phyloP scores from a whole-genome alignment of 768 basidiomycete species.

The Pleurotus tuoliensis region DNA sequence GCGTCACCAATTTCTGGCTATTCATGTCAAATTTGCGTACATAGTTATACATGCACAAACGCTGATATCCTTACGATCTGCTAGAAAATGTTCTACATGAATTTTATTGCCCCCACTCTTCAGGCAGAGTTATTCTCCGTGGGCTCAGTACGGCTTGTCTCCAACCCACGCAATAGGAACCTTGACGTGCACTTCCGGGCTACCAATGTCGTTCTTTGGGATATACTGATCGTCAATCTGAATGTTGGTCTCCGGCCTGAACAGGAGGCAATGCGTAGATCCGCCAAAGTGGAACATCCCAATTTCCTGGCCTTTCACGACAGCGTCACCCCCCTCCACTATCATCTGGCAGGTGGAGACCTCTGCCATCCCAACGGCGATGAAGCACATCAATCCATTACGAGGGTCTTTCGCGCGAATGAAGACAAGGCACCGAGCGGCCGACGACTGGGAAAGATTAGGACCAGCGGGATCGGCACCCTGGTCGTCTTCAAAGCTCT shows the following conservation, averaged over 20 bases:
- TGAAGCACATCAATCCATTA: slow-evolving; percentile 56
- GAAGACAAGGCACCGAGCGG: slow-evolving; percentile 50
- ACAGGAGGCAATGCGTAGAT: slow-evolving; percentile 45
- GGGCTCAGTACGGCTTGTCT: not conserved
- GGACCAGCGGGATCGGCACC: slow-evolving; percentile 11
- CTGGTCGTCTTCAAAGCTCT: not conserved
- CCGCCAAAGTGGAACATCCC: slow-evolving; percentile 68
- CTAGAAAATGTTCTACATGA: too few relatives aligned
- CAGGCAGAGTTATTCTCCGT: too few relatives aligned
- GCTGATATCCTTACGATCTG: too few relatives aligned
- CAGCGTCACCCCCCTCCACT: slow-evolving; percentile 38
- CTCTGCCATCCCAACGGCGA: slow-evolving; percentile 59
- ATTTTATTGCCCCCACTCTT: too few relatives aligned
- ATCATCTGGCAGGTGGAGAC: slow-evolving; percentile 55
- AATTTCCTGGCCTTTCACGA: slow-evolving; percentile 52
- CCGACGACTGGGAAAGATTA: slow-evolving; percentile 35
- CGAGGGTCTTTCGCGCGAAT: slow-evolving; percentile 48
- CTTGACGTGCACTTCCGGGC: not conserved
- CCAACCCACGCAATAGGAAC: not conserved
- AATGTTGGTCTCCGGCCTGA: slow-evolving; percentile 25
- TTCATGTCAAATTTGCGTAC: too few relatives aligned
- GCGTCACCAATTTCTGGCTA: too few relatives aligned
- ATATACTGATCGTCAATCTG: slow-evolving; percentile 1
- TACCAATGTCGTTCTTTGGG: not conserved
- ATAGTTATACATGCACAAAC: too few relatives aligned